Evolutionary conservation across 495 filamentous ascomycete species (phyloP), one percentile per base, ranked within the genome.

Genomic region (Daldinia grandis): DNA sequence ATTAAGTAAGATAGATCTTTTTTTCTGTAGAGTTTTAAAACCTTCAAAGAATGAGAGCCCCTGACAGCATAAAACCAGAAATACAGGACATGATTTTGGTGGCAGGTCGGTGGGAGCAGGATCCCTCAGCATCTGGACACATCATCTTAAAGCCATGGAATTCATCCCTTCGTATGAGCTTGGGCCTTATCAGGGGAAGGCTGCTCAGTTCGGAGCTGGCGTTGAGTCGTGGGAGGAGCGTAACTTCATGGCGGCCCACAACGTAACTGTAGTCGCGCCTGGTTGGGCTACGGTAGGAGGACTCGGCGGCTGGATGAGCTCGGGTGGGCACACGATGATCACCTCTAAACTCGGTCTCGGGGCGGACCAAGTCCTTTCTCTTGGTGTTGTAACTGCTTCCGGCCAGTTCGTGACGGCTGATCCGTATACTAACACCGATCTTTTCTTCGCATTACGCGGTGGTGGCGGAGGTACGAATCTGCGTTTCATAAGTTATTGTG

Each of bases 11-110:
- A 68, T 51, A 21, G 25, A 33, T 51, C 35, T 31, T 19, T n/a
- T 28, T 28, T 3, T 10, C 27, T 42, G 51, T 21, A 7, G 9
- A 10, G 33, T 5, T 17, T 17, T 27, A 27, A 14, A 10, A 1
- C 3, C 4, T 54, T 21, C 9, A 35, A 37, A 69, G 28, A n/a
- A 58, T 30, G 14, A 7, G 10, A 62, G 9, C 47, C 21, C 4
- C 62, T 42, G 49, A 64, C 62, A 28, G 4, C 30, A 25, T 42
- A 3, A 15, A 38, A 47, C 42, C 55, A 89, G 88, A 78, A 91
- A 88, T 68, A 91, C 89, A 2, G 89, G 90, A 15, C 88, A 91
- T 73, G 89, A 91, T 73, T 89, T 86, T 69, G 77, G 76, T 15
- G 88, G 87, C 33, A 86, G 87, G 68, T 84, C 74, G 1, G 66